A percentile compares a stretch with the other conserved stretches of the same genome.
Evolutionary conservation across 169 alveolate genomes (phyloP).

Genomic region (Theileria parva): DNA sequence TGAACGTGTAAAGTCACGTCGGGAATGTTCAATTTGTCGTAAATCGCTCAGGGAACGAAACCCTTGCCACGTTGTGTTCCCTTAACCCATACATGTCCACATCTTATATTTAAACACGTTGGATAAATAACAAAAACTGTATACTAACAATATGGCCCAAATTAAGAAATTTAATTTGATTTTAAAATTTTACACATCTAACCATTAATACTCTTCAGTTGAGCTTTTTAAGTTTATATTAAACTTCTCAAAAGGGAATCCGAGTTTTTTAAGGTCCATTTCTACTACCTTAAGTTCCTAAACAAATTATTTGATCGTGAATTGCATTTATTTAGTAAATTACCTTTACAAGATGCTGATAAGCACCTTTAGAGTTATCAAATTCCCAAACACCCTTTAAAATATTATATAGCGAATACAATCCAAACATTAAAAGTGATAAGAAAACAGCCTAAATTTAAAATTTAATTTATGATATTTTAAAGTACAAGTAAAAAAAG

Average conservation of each 20-base stretch:
- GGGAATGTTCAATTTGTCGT: conserved; percentile 67
- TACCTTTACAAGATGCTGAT: conserved; percentile 41
- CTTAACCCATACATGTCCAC: neutral
- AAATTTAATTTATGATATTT: neutral
- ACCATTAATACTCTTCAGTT: neutral
- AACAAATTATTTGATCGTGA: neutral
- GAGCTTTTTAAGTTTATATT: neutral
- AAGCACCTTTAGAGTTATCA: conserved; percentile 46
- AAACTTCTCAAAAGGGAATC: conserved; percentile 39
- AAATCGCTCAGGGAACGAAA: conserved; percentile 52
- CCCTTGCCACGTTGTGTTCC: conserved; percentile 60
- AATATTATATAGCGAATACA: conserved; percentile 17
- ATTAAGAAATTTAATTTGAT: too few relatives aligned
- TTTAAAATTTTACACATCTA: neutral
- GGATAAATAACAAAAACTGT: neutral
- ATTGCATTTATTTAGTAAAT: neutral
- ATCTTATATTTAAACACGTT: neutral
- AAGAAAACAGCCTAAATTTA: conserved; percentile 25
- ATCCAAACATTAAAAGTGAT: conserved; percentile 2
- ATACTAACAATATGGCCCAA: neutral
- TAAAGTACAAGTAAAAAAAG: conserved; percentile 22
- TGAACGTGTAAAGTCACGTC: conserved; percentile 46
- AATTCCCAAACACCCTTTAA: conserved; percentile 23
- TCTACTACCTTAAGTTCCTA: conserved; percentile 44
- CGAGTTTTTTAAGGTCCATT: conserved; percentile 19